phyloP scores from a whole-genome alignment of 108 stramenopile species.

The Seminavis robusta region DNA sequence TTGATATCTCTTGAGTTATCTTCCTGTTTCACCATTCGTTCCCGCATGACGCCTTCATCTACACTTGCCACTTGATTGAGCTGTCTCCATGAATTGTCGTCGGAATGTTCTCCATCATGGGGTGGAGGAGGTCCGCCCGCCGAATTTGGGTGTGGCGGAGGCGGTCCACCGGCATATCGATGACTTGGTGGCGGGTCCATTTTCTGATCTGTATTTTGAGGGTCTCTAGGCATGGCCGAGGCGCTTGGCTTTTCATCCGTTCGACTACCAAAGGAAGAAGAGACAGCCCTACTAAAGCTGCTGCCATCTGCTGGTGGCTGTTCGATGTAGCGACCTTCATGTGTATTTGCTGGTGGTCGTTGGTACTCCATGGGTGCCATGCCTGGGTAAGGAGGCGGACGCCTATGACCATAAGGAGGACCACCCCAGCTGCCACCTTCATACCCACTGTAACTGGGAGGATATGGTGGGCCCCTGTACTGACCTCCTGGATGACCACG shows the following conservation, averaged over 20 bases:
- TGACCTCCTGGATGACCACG: background rate
- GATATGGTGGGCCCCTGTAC: constrained; percentile 1
- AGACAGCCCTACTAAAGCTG: constrained; percentile 42
- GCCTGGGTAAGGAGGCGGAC: background rate
- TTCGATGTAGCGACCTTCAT: background rate
- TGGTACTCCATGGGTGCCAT: constrained; percentile 11
- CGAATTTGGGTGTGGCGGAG: too few relatives aligned
- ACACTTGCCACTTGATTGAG: constrained; percentile 62
- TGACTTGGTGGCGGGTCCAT: too few relatives aligned
- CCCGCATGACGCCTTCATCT: constrained; percentile 54
- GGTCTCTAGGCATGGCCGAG: background rate
- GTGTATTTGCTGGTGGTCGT: background rate
- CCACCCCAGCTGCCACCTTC: constrained; percentile 5
- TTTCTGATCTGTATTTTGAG: too few relatives aligned
- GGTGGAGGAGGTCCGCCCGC: too few relatives aligned
- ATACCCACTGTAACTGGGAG: constrained; percentile 22
- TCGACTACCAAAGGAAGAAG: constrained; percentile 43
- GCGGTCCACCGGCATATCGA: too few relatives aligned
- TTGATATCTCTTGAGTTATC: constrained; percentile 4
- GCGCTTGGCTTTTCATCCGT: constrained; percentile 11
- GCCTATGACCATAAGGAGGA: constrained; percentile 5
- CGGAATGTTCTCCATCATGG: constrained; percentile 10
- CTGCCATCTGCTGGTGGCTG: background rate
- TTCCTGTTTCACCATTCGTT: constrained; percentile 16
- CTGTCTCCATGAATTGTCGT: constrained; percentile 60